These are phyloP conservation scores for Senna tora DNA, from an alignment of 306 rosid genomes.

Conservation along the genomic window DNA sequence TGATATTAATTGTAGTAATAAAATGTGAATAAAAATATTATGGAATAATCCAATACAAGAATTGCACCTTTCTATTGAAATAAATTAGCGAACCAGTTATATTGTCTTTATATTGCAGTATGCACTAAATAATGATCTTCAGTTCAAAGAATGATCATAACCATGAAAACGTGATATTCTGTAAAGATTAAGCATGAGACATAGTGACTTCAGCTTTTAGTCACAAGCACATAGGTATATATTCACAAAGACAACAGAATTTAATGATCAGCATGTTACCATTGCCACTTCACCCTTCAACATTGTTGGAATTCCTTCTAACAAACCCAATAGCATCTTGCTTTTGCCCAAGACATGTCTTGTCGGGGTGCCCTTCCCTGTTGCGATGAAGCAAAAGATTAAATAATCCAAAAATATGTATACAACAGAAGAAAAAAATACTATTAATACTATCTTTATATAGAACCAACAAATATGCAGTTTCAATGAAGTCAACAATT, in stretches of 20 bases:
- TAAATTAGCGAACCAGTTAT: slow-evolving; percentile 18
- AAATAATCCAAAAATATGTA: slow-evolving; percentile 34
- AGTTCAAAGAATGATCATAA: slow-evolving; percentile 32
- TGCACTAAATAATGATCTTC: slow-evolving; percentile 15
- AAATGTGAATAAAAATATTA: slow-evolving; percentile 22
- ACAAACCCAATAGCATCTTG: slow-evolving; percentile 88
- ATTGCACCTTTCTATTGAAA: slow-evolving; percentile 9
- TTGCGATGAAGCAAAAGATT: slow-evolving; percentile 28
- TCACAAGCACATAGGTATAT: slow-evolving; percentile 12
- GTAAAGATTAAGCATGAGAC: slow-evolving; percentile 20
- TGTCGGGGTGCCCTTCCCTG: slow-evolving; percentile 78
- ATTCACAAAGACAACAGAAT: slow-evolving; percentile 28
- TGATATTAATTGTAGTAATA: slow-evolving; percentile 18
- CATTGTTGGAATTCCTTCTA: slow-evolving; percentile 96
- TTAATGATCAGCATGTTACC: slow-evolving; percentile 54
- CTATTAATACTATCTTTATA: slow-evolving; percentile 27
- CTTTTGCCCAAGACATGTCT: slow-evolving; percentile 88
- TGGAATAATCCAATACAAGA: slow-evolving; percentile 1
- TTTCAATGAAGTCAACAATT: slow-evolving; percentile 8
- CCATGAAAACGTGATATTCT: not conserved
- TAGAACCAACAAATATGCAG: slow-evolving; percentile 6
- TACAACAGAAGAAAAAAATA: slow-evolving; percentile 31
- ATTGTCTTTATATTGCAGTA: not conserved
- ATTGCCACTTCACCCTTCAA: slow-evolving; percentile 92
- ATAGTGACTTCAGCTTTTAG: slow-evolving; percentile 19